Evolutionary conservation across 2,329 filamentous ascomycete genomes (phyloP), one percentile per base, ranked within the genome.

Genomic region (Pseudogymnoascus destructans): DNA sequence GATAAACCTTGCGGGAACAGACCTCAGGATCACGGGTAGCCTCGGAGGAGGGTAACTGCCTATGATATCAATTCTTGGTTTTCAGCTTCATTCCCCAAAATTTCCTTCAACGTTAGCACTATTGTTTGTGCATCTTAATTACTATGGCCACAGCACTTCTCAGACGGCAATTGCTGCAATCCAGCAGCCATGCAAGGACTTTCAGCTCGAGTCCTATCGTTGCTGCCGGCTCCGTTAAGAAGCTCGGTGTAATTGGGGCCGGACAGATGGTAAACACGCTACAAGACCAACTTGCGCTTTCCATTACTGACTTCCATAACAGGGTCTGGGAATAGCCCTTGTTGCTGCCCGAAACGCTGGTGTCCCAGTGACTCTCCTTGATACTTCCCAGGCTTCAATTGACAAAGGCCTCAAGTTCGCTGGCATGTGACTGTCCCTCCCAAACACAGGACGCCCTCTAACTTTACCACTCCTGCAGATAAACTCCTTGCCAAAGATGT

Each of bases 281-380:
- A 36, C 15, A 13, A 27, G n/a, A 9, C 25, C 23, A 49, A 65
- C 42, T 25, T 9, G 2, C 2, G 10, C 32, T 33, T 58, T 46
- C 21, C 8, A 21, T 58, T 1, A 59, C 64, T 66, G 38, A 69
- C 69, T 69, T 60, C n/a, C 8, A 64, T 59, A 61, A 2, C 66
- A 97, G 92, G 93, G 93, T 60, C 76, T 98, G 46, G 93, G 93
- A 60, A 98, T 98, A 71, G 93, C 93, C 56, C 82, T 98, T 13
- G 92, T 98, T 52, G 93, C 92, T 56, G 89, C 92, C 42, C 84
- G 89, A 64, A 90, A 77, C 70, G 92, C 92, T 42, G 77, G 83
- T 61, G 81, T 98, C 0, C 87, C 89, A 2, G 92, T 98, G 10
- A 90, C 81, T 9, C 72, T 98, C 38, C 81, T 98, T 61, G 93